These are phyloP conservation scores for Calvatia gigantea DNA, from an alignment of 768 basidiomycete genomes.

Conservation along the genomic window DNA sequence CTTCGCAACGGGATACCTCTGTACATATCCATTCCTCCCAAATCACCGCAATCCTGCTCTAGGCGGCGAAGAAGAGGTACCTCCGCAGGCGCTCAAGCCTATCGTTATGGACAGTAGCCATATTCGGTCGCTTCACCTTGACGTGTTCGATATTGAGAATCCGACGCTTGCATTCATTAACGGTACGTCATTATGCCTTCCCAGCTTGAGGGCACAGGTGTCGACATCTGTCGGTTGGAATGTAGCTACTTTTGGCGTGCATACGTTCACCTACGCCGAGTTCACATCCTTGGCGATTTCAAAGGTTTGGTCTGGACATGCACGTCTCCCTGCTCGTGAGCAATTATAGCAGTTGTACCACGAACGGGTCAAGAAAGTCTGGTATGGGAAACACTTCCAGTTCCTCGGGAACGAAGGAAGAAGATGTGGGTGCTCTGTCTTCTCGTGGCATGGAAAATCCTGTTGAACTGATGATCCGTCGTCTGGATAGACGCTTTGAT, in stretches of 20 bases:
- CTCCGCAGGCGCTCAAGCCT: conserved; percentile 22
- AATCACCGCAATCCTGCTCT: conserved; percentile 31
- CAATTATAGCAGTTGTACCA: conserved; percentile 31
- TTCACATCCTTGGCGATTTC: conserved; percentile 32
- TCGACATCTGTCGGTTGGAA: background rate
- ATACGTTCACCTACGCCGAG: conserved; percentile 35
- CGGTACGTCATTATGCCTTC: conserved; percentile 19
- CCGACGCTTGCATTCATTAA: conserved; percentile 39
- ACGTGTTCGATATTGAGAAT: conserved; percentile 41
- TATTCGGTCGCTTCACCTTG: conserved; percentile 36
- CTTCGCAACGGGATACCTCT: conserved; percentile 39
- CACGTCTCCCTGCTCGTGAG: conserved; percentile 28
- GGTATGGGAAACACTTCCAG: conserved; percentile 34
- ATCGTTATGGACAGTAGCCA: conserved; percentile 39
- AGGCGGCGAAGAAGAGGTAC: conserved; percentile 19
- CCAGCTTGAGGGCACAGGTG: background rate
- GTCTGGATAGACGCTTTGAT: conserved; percentile 22
- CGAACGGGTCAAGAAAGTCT: conserved; percentile 26
- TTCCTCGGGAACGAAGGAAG: conserved; percentile 29
- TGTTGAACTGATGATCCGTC: background rate
- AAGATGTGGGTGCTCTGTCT: conserved; percentile 20
- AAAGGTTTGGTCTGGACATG: conserved; percentile 34
- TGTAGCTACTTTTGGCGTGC: conserved; percentile 37
- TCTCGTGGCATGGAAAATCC: background rate
- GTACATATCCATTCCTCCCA: conserved; percentile 41